phyloP scores from a whole-genome alignment of 2,329 filamentous ascomycete genomes.

The Emericellopsis atlantica region DNA sequence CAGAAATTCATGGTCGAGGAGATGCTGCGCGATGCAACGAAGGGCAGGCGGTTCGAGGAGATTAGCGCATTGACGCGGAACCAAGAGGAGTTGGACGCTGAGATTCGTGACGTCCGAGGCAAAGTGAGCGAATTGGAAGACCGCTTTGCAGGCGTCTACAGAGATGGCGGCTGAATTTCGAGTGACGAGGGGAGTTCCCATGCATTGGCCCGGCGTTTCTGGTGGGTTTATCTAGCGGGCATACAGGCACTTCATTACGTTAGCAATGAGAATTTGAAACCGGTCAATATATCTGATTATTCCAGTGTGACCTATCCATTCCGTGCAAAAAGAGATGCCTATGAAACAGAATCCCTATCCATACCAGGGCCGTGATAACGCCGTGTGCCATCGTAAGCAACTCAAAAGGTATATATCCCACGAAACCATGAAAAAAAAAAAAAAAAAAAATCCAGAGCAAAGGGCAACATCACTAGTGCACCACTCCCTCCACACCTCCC shows the following conservation, averaged over 20 bases:
- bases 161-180: too few relatives aligned
- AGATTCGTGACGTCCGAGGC: conserved; percentile 58
- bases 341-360: too few relatives aligned
- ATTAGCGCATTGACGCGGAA: conserved; percentile 69
- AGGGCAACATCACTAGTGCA: conserved; percentile 19
- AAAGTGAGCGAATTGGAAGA: conserved; percentile 55
- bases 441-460: conserved; percentile 1
- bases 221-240: too few relatives aligned
- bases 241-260: too few relatives aligned
- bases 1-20: conserved; percentile 80
- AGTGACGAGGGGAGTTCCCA: too few relatives aligned
- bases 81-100: conserved; percentile 65
- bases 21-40: conserved; percentile 70
- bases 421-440: not conserved
- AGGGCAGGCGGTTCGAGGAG: conserved; percentile 73
- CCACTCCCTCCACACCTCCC: conserved; percentile 59
- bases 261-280: too few relatives aligned
- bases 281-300: too few relatives aligned
- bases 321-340: not conserved
- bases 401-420: not conserved
- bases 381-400: not conserved
- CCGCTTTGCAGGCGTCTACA: conserved; percentile 40
- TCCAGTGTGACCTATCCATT: not conserved
- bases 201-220: too few relatives aligned
- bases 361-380: not conserved